These are phyloP conservation scores for Kuraishia molischiana DNA, from an alignment of 805 yeast genomes.

Conservation along the genomic window DNA sequence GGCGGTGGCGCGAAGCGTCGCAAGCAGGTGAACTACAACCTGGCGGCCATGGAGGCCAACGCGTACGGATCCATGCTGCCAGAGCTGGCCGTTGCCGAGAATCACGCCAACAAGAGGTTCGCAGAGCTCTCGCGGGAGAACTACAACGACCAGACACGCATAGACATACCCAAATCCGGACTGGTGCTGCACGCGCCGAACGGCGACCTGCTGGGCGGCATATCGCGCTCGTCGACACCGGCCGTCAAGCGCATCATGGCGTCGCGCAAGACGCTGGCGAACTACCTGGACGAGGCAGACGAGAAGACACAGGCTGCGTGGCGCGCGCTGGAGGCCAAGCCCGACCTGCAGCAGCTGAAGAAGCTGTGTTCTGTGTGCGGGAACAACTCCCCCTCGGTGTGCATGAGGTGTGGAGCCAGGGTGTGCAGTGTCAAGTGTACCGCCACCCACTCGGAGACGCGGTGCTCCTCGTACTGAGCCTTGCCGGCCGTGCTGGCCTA, in stretches of 20 bases:
- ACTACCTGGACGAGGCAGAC: slow-evolving; percentile 32
- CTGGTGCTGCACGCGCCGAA: not conserved
- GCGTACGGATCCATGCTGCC: slow-evolving; percentile 8
- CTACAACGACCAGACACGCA: slow-evolving; percentile 25
- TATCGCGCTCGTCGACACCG: not conserved
- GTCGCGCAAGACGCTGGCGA: slow-evolving; percentile 29
- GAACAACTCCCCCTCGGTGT: slow-evolving; percentile 27
- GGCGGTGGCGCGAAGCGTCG: slow-evolving; percentile 9
- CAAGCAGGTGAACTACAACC: slow-evolving; percentile 23
- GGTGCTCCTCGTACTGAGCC: no score
- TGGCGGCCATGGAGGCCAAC: slow-evolving; percentile 13
- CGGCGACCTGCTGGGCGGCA: not conserved
- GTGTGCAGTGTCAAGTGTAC: slow-evolving; percentile 32
- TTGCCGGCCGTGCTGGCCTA: no score
- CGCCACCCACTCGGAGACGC: slow-evolving; percentile 29
- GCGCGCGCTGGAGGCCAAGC: slow-evolving; percentile 20
- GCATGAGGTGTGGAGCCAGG: slow-evolving; percentile 30
- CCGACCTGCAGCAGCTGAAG: slow-evolving; percentile 22
- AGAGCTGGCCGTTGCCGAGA: slow-evolving; percentile 16
- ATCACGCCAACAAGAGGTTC: slow-evolving; percentile 26
- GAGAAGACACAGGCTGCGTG: slow-evolving; percentile 20
- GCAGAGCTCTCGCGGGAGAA: slow-evolving; percentile 33
- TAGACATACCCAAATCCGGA: slow-evolving; percentile 26
- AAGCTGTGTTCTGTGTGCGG: slow-evolving; percentile 38
- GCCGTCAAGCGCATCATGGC: slow-evolving; percentile 25